These are phyloP conservation scores for Mycothermus thermophilus DNA, from an alignment of 495 filamentous ascomycete species.

Conservation along the genomic window DNA sequence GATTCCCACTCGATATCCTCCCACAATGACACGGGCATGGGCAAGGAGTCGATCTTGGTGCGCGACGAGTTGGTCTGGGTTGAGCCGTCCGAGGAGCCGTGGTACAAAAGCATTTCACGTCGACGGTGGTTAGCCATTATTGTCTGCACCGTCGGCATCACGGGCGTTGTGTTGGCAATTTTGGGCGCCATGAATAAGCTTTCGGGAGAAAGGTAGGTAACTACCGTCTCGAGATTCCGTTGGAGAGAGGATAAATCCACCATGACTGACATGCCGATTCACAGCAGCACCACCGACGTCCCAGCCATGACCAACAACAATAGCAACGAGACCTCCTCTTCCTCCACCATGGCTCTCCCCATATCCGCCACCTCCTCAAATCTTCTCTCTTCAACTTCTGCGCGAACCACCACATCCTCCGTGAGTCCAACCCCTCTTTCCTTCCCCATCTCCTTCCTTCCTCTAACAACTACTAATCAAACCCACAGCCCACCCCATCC, in stretches of 20 bases:
- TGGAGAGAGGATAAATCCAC: no score
- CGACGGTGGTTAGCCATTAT: slow-evolving; percentile 8
- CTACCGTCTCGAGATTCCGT: background rate
- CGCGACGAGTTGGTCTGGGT: no score
- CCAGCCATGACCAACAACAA: background rate
- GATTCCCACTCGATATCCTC: background rate
- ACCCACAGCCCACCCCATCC: background rate
- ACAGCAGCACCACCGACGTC: slow-evolving; percentile 5
- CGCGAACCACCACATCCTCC: slow-evolving; percentile 2
- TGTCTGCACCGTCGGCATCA: slow-evolving; percentile 12
- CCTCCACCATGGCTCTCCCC: background rate
- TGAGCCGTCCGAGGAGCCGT: slow-evolving; percentile 8
- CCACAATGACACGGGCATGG: slow-evolving; percentile 1
- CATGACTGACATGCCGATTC: slow-evolving; percentile 4
- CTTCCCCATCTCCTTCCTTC: background rate
- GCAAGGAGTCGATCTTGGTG: no score
- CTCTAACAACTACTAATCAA: background rate
- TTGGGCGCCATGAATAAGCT: slow-evolving; percentile 16
- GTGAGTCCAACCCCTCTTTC: background rate
- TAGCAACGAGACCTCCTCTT: background rate
- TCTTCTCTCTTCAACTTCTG: no score
- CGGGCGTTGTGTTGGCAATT: slow-evolving; percentile 16
- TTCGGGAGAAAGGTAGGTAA: slow-evolving; percentile 5
- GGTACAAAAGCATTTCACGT: slow-evolving; percentile 14
- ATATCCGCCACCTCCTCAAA: slow-evolving; percentile 4